These are phyloP conservation scores for Henckelia pumila DNA, from an alignment of 257 asterid species.

Conservation along the genomic window DNA sequence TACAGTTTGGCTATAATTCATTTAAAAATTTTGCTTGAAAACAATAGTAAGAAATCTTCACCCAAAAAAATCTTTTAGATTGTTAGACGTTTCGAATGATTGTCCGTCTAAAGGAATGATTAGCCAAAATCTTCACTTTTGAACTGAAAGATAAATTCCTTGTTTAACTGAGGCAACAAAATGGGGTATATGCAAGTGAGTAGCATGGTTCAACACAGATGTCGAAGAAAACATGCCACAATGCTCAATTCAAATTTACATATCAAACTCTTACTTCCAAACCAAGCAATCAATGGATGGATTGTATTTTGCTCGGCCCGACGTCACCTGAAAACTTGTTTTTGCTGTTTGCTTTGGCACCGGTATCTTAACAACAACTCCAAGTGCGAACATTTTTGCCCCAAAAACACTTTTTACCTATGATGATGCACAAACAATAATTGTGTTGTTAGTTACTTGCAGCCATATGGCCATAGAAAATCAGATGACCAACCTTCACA, in stretches of 20 bases:
- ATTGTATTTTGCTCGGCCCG: constrained; percentile 94
- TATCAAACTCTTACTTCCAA: constrained; percentile 78
- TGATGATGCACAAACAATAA: constrained; percentile 24
- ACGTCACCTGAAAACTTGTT: constrained; percentile 97
- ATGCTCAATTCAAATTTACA: constrained; percentile 2
- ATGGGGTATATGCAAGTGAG: constrained; percentile 18
- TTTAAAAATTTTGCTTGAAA: background rate
- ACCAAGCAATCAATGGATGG: constrained; percentile 95
- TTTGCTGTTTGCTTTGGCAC: constrained; percentile 99
- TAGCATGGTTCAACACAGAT: background rate
- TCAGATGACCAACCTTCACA: constrained; percentile 73
- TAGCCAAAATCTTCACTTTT: background rate
- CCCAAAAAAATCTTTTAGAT: background rate
- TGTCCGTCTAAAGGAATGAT: background rate
- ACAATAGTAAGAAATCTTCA: background rate
- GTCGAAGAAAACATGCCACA: constrained; percentile 15
- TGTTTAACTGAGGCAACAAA: background rate
- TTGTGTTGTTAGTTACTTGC: background rate
- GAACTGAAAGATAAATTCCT: background rate
- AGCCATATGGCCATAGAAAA: constrained; percentile 11
- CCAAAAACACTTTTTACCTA: constrained; percentile 99
- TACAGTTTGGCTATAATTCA: background rate
- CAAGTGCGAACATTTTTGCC: constrained; percentile 99
- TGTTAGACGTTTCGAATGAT: background rate
- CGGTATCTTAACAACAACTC: constrained; percentile 96